Base-by-base conservation (phyloP, 306 rosid species). In the Sicyos edulis region DNA sequence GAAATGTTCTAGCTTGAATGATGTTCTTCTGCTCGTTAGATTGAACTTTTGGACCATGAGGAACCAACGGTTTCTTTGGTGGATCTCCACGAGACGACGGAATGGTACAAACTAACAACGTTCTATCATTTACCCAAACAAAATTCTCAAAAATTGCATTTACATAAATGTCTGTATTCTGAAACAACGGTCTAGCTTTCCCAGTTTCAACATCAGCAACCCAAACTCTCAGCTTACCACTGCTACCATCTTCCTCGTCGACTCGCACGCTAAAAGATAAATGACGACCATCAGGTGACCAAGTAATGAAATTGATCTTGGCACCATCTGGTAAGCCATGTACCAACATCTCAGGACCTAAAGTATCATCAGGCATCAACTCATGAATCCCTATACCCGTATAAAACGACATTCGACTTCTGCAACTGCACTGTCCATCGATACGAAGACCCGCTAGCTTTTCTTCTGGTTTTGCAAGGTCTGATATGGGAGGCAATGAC, bases 361-460 rank as follows among this genome's bases (percentile, higher is more conserved):
- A 62, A 10, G 88, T 85, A 52, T 85, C 92, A 75, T 95, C 96
- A 4, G 95, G 84, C 80, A 87, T 71, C 64, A 95, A 80, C 67
- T 72, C 85, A 85, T 87, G 92, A 76, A 95, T 91, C 70, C 86
- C 99, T 74, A 95, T 81, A 40, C 97, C 96, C 0, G 95, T 91
- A 79, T 95, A 95, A 79, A 91, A 95, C 17, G 99, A 87, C 97
- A 95, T 95, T 32, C 97, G 88, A 77, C 97, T 95, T 83, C 96
- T 87, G 7, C 87, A 81, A 86, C 91, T 91, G 86, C 95, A 87
- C 47, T 81, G 81, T 73, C 91, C 95, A 79, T 95, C 99, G 73
- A 95, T 87, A 20, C 99, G 99, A 70, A 95, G 72, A 40, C 99
- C 99, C 16, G 99, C 99, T 81, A 95, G 75, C 84, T 95, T 91